These are phyloP conservation scores for Wilhelminamyces savonicus DNA, from an alignment of 805 yeast species.

Conservation along the genomic window DNA sequence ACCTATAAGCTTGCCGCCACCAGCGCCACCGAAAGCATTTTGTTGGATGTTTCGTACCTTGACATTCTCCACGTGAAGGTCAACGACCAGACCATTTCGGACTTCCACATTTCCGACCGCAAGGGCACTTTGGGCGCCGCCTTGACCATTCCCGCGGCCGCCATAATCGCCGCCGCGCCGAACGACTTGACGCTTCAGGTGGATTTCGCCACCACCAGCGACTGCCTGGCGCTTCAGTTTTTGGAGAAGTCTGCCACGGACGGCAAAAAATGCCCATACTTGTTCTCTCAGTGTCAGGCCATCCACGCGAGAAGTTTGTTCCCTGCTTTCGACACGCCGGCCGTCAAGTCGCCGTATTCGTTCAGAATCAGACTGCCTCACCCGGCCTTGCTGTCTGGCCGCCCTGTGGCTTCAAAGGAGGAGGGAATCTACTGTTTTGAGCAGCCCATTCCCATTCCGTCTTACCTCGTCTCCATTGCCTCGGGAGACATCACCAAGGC, in stretches of 20 bases:
- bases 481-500: slow-evolving; percentile 69
- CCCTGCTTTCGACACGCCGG: slow-evolving; percentile 90
- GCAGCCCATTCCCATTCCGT: slow-evolving; percentile 81
- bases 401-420: slow-evolving; percentile 18
- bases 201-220: slow-evolving; percentile 61
- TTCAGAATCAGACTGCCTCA: slow-evolving; percentile 56
- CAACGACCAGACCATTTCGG: slow-evolving; percentile 24
- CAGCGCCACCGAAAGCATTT: slow-evolving; percentile 25
- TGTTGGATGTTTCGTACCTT: slow-evolving; percentile 66
- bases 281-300: slow-evolving; percentile 89
- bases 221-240: slow-evolving; percentile 86
- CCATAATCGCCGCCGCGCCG: slow-evolving; percentile 3
- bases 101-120: slow-evolving; percentile 33
- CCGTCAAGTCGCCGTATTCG: slow-evolving; percentile 61
- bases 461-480: slow-evolving; percentile 78
- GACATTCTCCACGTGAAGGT: slow-evolving; percentile 39
- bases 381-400: slow-evolving; percentile 73
- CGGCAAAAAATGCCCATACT: slow-evolving; percentile 61
- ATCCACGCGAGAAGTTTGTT: slow-evolving; percentile 83
- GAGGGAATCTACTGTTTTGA: slow-evolving; percentile 41
- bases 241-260: slow-evolving; percentile 67
- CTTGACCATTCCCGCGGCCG: slow-evolving; percentile 26
- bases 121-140: slow-evolving; percentile 57
- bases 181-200: slow-evolving; percentile 27
- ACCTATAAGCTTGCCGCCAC: slow-evolving; percentile 35